Evolutionary conservation across 495 filamentous ascomycete species (phyloP), one percentile per base, ranked within the genome.

Genomic region (Aspergillus coremiiformis): DNA sequence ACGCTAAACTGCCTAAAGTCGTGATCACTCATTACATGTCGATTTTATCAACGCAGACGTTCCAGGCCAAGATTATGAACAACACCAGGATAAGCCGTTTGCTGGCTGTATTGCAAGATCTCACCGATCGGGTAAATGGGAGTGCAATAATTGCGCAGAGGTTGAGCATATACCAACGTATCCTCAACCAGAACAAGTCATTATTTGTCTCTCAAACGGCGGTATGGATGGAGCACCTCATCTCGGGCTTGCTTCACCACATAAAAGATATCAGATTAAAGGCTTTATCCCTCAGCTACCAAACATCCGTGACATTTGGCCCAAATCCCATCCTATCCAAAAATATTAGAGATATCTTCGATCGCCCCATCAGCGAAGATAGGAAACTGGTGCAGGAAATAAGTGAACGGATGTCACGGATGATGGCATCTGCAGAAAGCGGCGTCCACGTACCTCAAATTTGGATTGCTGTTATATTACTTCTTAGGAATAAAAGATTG

Each of bases 401-500:
- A 44, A 75, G 76, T 8, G 72, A 82, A 35, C 79, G 80, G n/a
- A 77, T 96, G 54, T 75, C 70, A 41, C 67, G 78, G n/a, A 86
- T 95, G 80, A 67, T 86, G 33, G 73, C 77, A 21, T 76, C 81
- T 35, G 79, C 83, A 39, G 77, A 84, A n/a, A 80, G 80, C 9
- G 73, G 75, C 20, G 62, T 74, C 0, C 76, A 81, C 51, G 89
- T 93, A n/a, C 90, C 93, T 5, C 84, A 88, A 48, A 86, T 96
- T 26, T 98, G 92, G 92, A 87, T 84, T 44, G 76, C 87, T 19
- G 74, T 93, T 4, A 75, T 92, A 8, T 75, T 96, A 3, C 79
- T 96, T 19, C 73, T 95, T 26, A 80, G 85, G 41, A 77, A 74
- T 47, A 80, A 79, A 51, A 69, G 69, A 32, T 78, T 70, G 39